Percentiles rank a stretch among this genome's conserved stretches.
Evolutionary conservation across 2,329 filamentous ascomycete genomes (phyloP).

Genomic region (Colletotrichum euphorbiae): DNA sequence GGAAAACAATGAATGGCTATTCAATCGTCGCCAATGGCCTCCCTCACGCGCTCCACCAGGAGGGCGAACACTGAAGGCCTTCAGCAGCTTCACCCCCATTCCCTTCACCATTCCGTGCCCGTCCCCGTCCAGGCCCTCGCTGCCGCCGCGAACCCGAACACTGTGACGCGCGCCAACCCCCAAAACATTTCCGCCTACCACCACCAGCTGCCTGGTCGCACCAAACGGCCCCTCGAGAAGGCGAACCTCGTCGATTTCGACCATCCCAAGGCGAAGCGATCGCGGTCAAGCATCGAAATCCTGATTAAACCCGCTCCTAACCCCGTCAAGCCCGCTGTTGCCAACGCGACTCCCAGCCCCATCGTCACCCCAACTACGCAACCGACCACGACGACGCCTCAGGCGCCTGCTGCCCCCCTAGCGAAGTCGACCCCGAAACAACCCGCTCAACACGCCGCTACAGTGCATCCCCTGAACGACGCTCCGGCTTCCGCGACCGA

Average conservation of each 20-base stretch:
- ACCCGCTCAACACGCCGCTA: constrained; percentile 33
- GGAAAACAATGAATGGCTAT: constrained; percentile 46
- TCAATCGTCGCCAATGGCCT: constrained; percentile 58
- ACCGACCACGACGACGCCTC: constrained; percentile 34
- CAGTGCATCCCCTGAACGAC: constrained; percentile 39
- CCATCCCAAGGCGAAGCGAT: constrained; percentile 59
- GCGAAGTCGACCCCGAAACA: constrained; percentile 24
- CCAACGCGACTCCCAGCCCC: constrained; percentile 22
- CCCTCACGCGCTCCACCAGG: constrained; percentile 63
- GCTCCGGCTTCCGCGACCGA: constrained; percentile 42
- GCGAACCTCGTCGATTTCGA: constrained; percentile 57
- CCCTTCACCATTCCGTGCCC: constrained; percentile 39
- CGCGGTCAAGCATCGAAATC: constrained; percentile 66
- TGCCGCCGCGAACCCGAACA: constrained; percentile 44
- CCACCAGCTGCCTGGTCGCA: constrained; percentile 52
- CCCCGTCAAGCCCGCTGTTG: constrained; percentile 42
- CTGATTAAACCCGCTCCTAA: constrained; percentile 45
- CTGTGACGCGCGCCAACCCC: constrained; percentile 46
- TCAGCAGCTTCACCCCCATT: constrained; percentile 45
- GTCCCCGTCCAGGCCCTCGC: constrained; percentile 42
- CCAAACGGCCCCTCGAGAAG: constrained; percentile 62
- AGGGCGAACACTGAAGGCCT: constrained; percentile 56
- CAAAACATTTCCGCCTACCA: constrained; percentile 49
- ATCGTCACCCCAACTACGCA: constrained; percentile 35
- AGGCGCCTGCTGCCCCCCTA: constrained; percentile 8